These are phyloP conservation scores for Phytophthora tubulina DNA, from an alignment of 352 stramenopile genomes.

Conservation along the genomic window DNA sequence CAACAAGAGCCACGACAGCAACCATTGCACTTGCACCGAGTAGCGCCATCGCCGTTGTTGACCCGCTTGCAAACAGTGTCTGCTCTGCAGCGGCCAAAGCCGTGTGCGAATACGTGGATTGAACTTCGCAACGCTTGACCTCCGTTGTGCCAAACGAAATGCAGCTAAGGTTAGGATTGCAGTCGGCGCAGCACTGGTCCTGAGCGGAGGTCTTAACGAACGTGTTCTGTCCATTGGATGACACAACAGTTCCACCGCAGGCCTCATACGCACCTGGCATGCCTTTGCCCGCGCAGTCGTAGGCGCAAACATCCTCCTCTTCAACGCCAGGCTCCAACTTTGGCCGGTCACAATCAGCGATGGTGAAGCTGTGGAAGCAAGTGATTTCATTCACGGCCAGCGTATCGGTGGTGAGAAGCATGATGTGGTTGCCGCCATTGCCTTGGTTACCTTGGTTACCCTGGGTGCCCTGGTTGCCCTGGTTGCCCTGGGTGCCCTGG, in stretches of 20 bases:
- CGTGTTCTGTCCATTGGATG: constrained; percentile 24
- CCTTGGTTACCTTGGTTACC: background rate
- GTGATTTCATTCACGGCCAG: constrained; percentile 28
- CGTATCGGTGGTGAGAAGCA: background rate
- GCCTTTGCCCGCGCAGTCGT: constrained; percentile 37
- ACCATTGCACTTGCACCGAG: constrained; percentile 58
- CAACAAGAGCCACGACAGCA: constrained; percentile 63
- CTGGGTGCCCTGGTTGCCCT: background rate
- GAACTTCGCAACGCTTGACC: constrained; percentile 49
- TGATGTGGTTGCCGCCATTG: constrained; percentile 1
- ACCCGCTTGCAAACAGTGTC: constrained; percentile 29
- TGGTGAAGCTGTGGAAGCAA: constrained; percentile 48
- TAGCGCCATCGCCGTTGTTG: constrained; percentile 36
- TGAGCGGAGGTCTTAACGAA: constrained; percentile 40
- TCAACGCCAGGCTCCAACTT: constrained; percentile 37
- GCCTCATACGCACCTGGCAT: constrained; percentile 44
- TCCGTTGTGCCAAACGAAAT: constrained; percentile 24
- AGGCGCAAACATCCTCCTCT: constrained; percentile 37
- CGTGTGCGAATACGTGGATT: constrained; percentile 24
- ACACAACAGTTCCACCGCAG: constrained; percentile 55
- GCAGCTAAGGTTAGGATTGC: constrained; percentile 8
- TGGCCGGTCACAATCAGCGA: constrained; percentile 64
- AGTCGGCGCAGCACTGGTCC: constrained; percentile 42
- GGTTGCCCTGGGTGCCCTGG: background rate
- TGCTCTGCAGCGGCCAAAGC: constrained; percentile 26